Evolutionary conservation across 257 asterid genomes (phyloP).

Genomic region (Lycium ferocissimum): DNA sequence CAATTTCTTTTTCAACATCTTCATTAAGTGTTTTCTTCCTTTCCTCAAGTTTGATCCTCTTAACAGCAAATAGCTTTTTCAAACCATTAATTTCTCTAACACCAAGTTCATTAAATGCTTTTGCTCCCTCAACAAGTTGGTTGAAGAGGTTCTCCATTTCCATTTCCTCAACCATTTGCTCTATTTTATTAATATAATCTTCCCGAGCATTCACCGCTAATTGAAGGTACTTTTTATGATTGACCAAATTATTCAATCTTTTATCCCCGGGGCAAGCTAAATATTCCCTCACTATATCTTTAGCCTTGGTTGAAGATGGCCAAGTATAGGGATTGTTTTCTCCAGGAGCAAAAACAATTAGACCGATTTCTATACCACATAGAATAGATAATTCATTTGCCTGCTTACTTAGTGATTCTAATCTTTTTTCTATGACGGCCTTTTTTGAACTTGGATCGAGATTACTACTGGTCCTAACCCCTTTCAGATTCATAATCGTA

Average conservation of each 20-base stretch:
- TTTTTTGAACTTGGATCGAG: conserved; percentile 1
- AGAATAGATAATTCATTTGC: conserved; percentile 49
- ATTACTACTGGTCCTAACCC: conserved; percentile 38
- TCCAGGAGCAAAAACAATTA: conserved; percentile 37
- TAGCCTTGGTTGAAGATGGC: conserved; percentile 43
- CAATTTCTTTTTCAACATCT: no score
- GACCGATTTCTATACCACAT: conserved; percentile 43
- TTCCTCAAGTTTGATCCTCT: no score
- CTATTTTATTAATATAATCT: conserved; percentile 32
- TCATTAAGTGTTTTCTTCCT: no score
- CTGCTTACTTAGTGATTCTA: conserved; percentile 43
- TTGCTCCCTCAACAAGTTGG: no score
- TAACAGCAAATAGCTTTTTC: no score
- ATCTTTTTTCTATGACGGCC: conserved; percentile 39
- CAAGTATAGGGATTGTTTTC: conserved; percentile 40
- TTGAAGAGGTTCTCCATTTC: no score
- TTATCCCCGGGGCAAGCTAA: conserved; percentile 35
- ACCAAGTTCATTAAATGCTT: no score
- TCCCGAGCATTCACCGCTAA: conserved; percentile 9
- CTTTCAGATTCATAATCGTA: conserved; percentile 19
- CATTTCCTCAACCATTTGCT: conserved; percentile 37
- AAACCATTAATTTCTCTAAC: no score
- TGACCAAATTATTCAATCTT: conserved; percentile 45
- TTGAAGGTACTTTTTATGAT: conserved; percentile 38
- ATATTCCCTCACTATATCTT: conserved; percentile 39